Evolutionary conservation across 805 yeast genomes (phyloP).

Genomic region (Candida boidinii): DNA sequence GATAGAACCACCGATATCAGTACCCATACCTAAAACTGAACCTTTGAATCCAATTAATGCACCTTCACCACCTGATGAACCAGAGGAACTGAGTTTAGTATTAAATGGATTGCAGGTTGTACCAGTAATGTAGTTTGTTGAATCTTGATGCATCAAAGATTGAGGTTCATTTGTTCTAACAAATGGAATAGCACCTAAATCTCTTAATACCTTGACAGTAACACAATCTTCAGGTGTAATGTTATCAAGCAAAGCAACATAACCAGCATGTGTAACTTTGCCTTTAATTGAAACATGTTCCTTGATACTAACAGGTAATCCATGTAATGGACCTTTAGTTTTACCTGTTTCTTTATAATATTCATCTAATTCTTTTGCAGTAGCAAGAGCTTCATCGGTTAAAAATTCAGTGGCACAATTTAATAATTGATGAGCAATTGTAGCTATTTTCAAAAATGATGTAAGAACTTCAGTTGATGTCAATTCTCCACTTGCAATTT

Average conservation of each 20-base stretch:
- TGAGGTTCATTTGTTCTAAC: constrained; percentile 44
- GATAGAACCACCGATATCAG: constrained; percentile 90
- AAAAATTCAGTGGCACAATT: constrained; percentile 32
- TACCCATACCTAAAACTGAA: constrained; percentile 54
- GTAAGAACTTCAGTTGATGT: constrained; percentile 34
- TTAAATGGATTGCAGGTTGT: constrained; percentile 34
- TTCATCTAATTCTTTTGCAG: constrained; percentile 46
- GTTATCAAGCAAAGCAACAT: constrained; percentile 28
- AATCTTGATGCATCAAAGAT: constrained; percentile 4
- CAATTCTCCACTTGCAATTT: constrained; percentile 20
- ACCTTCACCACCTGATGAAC: constrained; percentile 85
- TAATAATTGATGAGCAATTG: constrained; percentile 42
- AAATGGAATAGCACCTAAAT: constrained; percentile 39
- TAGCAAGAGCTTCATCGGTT: constrained; percentile 46
- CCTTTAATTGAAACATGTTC: constrained; percentile 37
- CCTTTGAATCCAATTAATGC: constrained; percentile 34
- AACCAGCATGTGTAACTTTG: constrained; percentile 36
- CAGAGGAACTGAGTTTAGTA: constrained; percentile 30
- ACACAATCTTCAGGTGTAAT: constrained; percentile 24
- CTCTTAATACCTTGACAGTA: constrained; percentile 28
- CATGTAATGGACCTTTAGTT: constrained; percentile 51
- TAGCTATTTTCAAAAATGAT: constrained; percentile 47
- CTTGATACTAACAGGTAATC: constrained; percentile 38
- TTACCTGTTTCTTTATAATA: constrained; percentile 36
- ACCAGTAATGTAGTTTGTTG: constrained; percentile 27